A percentile compares a stretch with the other conserved stretches of the same genome.
Conservation (phyloP, 805 yeast species). For the Wickerhamomyces hampshirensis region DNA sequence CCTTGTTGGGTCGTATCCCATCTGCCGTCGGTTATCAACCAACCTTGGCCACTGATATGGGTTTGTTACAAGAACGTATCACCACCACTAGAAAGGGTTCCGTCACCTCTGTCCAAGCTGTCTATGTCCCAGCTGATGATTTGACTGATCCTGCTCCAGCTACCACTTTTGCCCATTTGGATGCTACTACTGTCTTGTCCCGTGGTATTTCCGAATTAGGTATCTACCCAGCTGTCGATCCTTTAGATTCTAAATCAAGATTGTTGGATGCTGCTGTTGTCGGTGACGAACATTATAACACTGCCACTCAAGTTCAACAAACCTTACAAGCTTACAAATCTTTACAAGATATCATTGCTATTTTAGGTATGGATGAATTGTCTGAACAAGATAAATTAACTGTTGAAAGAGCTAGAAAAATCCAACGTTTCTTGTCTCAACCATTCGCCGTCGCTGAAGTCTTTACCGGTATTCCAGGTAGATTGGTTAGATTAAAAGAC, state of each 20-base stretch:
- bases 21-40: conserved; percentile 99
- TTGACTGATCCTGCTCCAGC: conserved; percentile 99
- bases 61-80: conserved; percentile 99
- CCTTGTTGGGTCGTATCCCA: conserved; percentile 99
- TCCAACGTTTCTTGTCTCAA: conserved; percentile 99
- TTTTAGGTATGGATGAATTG: conserved; percentile 99
- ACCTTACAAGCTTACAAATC: conserved; percentile 99
- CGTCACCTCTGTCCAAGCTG: conserved; percentile 99
- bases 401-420: conserved; percentile 99
- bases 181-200: conserved; percentile 99
- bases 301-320: conserved; percentile 93
- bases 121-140: conserved; percentile 99
- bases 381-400: conserved; percentile 98
- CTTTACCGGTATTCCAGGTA: conserved; percentile 99
- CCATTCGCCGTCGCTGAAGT: conserved; percentile 99
- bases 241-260: conserved; percentile 98
- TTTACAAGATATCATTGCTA: conserved; percentile 99
- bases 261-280: conserved; percentile 95
- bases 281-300: conserved; percentile 98
- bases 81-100: conserved; percentile 99
- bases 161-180: conserved; percentile 99
- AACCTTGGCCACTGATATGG: conserved; percentile 99
- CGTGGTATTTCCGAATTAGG: conserved; percentile 99
- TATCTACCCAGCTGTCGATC: conserved; percentile 99
- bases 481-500: conserved; percentile 93